Conservation (phyloP, 2,329 filamentous ascomycete species). For the Cercospora canescens region DNA sequence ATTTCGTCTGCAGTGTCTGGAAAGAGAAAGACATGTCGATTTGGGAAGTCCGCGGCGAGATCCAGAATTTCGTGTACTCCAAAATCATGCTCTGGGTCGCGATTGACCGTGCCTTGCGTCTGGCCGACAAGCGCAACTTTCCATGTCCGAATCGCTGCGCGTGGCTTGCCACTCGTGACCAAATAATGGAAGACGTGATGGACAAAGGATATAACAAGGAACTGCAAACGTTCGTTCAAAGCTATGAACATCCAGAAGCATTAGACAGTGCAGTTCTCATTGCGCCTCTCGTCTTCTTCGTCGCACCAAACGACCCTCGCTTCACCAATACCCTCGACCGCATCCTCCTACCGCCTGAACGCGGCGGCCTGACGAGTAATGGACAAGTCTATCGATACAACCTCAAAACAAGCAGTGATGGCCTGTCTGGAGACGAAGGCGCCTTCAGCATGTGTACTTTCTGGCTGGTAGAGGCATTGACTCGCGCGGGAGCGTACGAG, state of each 20-base stretch:
- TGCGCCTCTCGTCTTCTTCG: neutral
- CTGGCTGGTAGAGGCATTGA: neutral
- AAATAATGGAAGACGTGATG: neutral
- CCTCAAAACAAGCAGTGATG: neutral
- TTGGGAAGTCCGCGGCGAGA: slow-evolving; percentile 75
- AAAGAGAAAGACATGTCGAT: slow-evolving; percentile 69
- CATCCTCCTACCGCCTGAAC: neutral
- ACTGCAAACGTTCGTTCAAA: neutral
- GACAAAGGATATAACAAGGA: neutral
- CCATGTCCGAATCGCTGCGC: slow-evolving; percentile 57
- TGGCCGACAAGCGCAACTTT: slow-evolving; percentile 62
- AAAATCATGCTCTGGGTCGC: slow-evolving; percentile 84
- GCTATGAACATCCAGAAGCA: neutral
- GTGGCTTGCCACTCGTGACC: neutral
- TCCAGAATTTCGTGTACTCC: slow-evolving; percentile 78
- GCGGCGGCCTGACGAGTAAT: neutral
- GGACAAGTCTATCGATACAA: neutral
- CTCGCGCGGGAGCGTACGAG: neutral
- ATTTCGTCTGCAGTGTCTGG: slow-evolving; percentile 70
- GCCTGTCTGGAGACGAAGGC: neutral
- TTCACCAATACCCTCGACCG: neutral
- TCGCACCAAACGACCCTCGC: neutral
- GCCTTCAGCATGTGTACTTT: neutral
- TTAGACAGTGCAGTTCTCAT: neutral
- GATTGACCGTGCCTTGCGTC: slow-evolving; percentile 41